Evolutionary conservation across 1,284 basidiomycete genomes (phyloP).

Genomic region (Melampsora americana): DNA sequence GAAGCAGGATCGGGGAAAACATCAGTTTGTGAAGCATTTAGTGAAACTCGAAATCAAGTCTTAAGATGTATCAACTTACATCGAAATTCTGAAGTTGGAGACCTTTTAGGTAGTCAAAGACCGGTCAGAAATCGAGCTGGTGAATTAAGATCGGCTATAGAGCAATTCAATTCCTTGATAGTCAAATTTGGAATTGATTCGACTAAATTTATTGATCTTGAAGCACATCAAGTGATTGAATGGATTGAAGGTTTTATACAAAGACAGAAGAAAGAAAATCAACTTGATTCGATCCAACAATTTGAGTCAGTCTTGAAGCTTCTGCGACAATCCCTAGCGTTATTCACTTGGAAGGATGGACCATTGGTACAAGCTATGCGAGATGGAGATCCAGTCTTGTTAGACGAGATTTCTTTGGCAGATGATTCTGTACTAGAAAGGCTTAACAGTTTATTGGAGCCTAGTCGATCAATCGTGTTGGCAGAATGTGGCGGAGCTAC

Average conservation of each 20-base stretch:
- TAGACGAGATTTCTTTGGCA: conserved; percentile 96
- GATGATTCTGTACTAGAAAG: conserved; percentile 98
- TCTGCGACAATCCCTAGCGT: conserved; percentile 61
- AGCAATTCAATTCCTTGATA: conserved; percentile 46
- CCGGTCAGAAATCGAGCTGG: conserved; percentile 77
- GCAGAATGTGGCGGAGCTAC: conserved; percentile 84
- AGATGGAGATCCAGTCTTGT: conserved; percentile 75
- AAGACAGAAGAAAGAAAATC: conserved; percentile 94
- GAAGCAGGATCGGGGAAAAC: conserved; percentile 98
- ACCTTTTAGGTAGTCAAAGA: conserved; percentile 88
- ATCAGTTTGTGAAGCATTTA: conserved; percentile 87
- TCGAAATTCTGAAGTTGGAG: conserved; percentile 98
- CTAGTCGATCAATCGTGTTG: conserved; percentile 80
- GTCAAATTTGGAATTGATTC: conserved; percentile 4
- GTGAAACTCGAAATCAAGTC: conserved; percentile 64
- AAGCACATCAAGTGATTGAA: conserved; percentile 59
- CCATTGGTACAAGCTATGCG: conserved; percentile 91
- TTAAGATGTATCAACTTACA: conserved; percentile 88
- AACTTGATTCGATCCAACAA: conserved; percentile 57
- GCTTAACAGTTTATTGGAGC: conserved; percentile 93
- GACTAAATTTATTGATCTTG: conserved; percentile 53
- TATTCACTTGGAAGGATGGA: conserved; percentile 98
- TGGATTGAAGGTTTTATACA: conserved; percentile 70
- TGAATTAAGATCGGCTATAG: conserved; percentile 53
- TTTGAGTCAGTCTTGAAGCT: conserved; percentile 52